Evolutionary conservation across 1,139 yeast genomes (phyloP), one percentile per base, ranked within the genome.

Genomic region (Debaryomyces robertsiae): DNA sequence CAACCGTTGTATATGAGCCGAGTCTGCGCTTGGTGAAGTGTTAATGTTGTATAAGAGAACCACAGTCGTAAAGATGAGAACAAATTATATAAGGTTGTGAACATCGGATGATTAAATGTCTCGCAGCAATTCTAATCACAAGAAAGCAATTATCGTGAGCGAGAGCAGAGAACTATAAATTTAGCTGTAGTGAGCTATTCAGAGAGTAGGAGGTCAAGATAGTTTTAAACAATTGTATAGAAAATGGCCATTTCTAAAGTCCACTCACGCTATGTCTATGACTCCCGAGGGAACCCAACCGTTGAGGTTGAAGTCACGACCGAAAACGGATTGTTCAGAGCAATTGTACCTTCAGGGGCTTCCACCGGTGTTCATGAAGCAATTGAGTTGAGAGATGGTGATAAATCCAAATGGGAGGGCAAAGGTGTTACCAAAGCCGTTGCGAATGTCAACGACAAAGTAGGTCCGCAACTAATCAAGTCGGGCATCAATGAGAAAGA

Each of bases 251-350:
- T 61, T 45, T 43, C 55, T 42, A 85, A 86, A 73, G 73, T 86
- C 59, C 80, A 75, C 71, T 83, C 95, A 57, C 85, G 95, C 75
- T 81, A 80, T 75, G 91, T 88, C 69, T 88, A 88, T 81, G 95
- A 88, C 75, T 87, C 95, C 55, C 86, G 96, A 75, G 95, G 95
- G 71, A 87, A 87, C 80, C 95, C 95, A 69, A 87, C 95, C 53
- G 95, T 87, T 55, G 95, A 87, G 76, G 95, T 87, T 51, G 95
- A 87, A 61, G 58, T 87, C 54, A 75, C 82, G 76, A 87, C 95
- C 58, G 86, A 75, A 52, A 77, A 81, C 60, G 95, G 95, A 60
- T 60, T 77, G 49, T 85, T 84, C 87, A 82, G 94, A 68, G 77
- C 94, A 51, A 85, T 84, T 56, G 95, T 87, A 46, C 95, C 95